Percentiles rank a stretch among this genome's conserved stretches.
Evolutionary conservation across 1,284 basidiomycete genomes (phyloP).

Genomic region (Tilletia setariae): DNA sequence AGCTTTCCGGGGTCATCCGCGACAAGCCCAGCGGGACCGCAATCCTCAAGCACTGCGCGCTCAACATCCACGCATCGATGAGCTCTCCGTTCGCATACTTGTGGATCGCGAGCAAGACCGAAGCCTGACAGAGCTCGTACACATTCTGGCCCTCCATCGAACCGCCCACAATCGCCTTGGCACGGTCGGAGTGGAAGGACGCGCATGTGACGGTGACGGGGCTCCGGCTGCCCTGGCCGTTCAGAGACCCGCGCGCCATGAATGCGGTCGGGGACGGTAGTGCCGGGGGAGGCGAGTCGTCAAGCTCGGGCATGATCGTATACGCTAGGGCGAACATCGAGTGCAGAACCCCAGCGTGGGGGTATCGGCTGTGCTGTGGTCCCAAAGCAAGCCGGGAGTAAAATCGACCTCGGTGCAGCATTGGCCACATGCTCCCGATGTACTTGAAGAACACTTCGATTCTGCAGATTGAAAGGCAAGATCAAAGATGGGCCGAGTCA

Average conservation of each 20-base stretch:
- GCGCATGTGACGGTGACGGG: neutral
- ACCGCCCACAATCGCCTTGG: constrained; percentile 21
- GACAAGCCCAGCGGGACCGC: neutral
- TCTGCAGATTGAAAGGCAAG: neutral
- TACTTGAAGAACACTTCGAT: constrained; percentile 10
- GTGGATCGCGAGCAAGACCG: constrained; percentile 30
- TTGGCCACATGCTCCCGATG: constrained; percentile 11
- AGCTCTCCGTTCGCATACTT: constrained; percentile 37
- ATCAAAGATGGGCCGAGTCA: neutral
- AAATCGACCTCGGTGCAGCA: constrained; percentile 8
- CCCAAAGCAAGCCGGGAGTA: constrained; percentile 25
- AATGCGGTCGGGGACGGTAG: neutral
- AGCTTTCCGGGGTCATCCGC: neutral
- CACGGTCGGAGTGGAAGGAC: constrained; percentile 33
- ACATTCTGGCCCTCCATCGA: constrained; percentile 27
- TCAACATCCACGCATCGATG: constrained; percentile 39
- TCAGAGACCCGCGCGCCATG: neutral
- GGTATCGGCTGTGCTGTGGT: constrained; percentile 35
- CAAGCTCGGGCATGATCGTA: constrained; percentile 4
- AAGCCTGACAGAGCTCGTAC: constrained; percentile 33
- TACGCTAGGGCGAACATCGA: constrained; percentile 33
- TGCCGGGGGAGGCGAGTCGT: neutral
- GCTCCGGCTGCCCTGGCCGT: neutral
- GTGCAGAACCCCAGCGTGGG: constrained; percentile 34
- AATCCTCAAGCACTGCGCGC: constrained; percentile 5